These are phyloP conservation scores for Hypoxylon sp. DNA, from an alignment of 2,329 filamentous ascomycete species.

Conservation along the genomic window DNA sequence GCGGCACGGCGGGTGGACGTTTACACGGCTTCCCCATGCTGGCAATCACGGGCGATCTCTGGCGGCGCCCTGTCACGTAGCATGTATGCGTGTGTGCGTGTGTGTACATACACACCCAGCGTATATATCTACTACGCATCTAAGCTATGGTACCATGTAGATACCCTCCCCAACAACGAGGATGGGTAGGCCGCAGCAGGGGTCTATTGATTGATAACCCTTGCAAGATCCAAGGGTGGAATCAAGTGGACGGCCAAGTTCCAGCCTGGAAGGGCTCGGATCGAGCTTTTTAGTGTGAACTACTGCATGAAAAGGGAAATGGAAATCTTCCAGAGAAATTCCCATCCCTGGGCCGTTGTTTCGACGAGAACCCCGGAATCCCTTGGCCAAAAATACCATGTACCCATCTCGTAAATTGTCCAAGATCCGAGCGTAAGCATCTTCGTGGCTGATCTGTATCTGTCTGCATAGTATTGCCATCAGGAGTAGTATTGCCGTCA, in stretches of 20 bases:
- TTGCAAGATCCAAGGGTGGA: conserved; percentile 31
- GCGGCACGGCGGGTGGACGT: conserved; percentile 4
- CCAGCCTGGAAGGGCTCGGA: conserved; percentile 28
- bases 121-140: no score
- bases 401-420: conserved; percentile 20
- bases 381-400: conserved; percentile 19
- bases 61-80: conserved; percentile 13
- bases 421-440: conserved; percentile 7
- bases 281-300: conserved; percentile 31
- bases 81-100: no score
- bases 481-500: neutral
- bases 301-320: conserved; percentile 27
- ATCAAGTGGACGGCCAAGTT: conserved; percentile 29
- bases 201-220: conserved; percentile 34
- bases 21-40: neutral
- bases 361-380: conserved; percentile 24
- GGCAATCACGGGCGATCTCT: conserved; percentile 25
- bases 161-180: conserved; percentile 32
- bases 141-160: no score
- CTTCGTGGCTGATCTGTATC: conserved; percentile 14
- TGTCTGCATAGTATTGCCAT: neutral
- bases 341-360: conserved; percentile 20
- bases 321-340: conserved; percentile 39
- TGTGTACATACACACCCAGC: neutral
- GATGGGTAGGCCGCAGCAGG: conserved; percentile 28